Percentiles rank a stretch among this genome's conserved stretches.
Conservation (phyloP, 1,139 yeast species). For the Saccharomycopsis crataegensis region DNA sequence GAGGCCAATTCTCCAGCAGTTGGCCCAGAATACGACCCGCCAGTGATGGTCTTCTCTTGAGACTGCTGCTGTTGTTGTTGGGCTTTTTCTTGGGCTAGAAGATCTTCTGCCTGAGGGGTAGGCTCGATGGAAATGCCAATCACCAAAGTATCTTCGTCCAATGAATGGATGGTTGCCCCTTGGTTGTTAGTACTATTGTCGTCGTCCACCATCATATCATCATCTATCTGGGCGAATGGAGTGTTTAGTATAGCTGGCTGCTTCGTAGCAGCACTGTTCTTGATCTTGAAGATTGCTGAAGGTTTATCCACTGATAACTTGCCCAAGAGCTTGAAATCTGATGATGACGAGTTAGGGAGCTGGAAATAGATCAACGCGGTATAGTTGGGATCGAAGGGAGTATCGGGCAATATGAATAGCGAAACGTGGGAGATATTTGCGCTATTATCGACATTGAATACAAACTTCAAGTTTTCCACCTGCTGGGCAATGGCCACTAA, state of each 20-base stretch:
- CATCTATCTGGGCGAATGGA: slow-evolving; percentile 26
- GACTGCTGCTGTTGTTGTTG: slow-evolving; percentile 21
- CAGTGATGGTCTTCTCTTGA: no score
- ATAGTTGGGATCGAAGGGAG: slow-evolving; percentile 54
- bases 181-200: neutral
- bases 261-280: slow-evolving; percentile 41
- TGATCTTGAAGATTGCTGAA: slow-evolving; percentile 83
- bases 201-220: slow-evolving; percentile 27
- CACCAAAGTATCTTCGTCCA: slow-evolving; percentile 30
- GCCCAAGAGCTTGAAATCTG: slow-evolving; percentile 77
- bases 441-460: slow-evolving; percentile 55
- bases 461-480: slow-evolving; percentile 56
- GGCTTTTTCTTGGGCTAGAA: slow-evolving; percentile 34
- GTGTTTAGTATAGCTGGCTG: slow-evolving; percentile 32
- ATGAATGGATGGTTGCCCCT: neutral
- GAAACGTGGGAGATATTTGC: slow-evolving; percentile 64
- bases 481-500: slow-evolving; percentile 46
- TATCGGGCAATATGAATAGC: slow-evolving; percentile 66
- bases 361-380: slow-evolving; percentile 89
- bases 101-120: slow-evolving; percentile 46
- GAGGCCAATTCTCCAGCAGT: slow-evolving; percentile 19
- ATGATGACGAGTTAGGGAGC: slow-evolving; percentile 44
- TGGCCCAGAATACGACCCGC: neutral
- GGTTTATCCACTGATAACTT: slow-evolving; percentile 68
- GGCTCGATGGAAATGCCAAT: slow-evolving; percentile 92